These are phyloP conservation scores for Tricholomella constricta DNA, from an alignment of 768 basidiomycete species.

Conservation along the genomic window DNA sequence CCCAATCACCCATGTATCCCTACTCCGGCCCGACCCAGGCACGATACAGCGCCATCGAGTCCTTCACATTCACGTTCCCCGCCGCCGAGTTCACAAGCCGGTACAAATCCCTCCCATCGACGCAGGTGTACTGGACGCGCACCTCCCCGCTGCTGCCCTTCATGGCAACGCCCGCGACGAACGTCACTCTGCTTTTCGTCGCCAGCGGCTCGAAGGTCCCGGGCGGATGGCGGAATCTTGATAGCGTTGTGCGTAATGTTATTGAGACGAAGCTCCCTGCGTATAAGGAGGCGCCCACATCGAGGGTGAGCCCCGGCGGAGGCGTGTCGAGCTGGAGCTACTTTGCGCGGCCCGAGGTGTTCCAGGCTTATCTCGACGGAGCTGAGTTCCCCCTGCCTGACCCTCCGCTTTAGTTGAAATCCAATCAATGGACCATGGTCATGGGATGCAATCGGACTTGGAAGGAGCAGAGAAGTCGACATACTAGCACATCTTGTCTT, in stretches of 20 bases:
- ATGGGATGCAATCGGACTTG: too few species aligned
- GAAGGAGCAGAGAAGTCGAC: too few species aligned
- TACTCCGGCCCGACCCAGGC: constrained; percentile 17
- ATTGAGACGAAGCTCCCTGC: constrained; percentile 9
- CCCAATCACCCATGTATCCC: constrained; percentile 13
- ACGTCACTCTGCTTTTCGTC: constrained; percentile 8
- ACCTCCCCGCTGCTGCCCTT: constrained; percentile 15
- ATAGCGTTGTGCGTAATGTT: constrained; percentile 5
- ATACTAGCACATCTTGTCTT: background rate
- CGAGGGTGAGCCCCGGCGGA: constrained; percentile 1
- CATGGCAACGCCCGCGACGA: constrained; percentile 14
- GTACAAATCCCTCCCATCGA: constrained; percentile 9
- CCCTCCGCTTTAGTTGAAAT: background rate
- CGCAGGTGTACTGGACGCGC: constrained; percentile 17
- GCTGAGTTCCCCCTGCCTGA: constrained; percentile 20
- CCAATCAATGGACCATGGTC: background rate
- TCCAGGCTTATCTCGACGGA: constrained; percentile 19
- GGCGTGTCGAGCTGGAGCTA: constrained; percentile 20
- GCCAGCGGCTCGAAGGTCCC: constrained; percentile 11
- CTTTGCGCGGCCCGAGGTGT: constrained; percentile 20
- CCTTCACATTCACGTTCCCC: constrained; percentile 19
- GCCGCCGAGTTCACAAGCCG: constrained; percentile 3
- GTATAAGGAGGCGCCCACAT: constrained; percentile 12
- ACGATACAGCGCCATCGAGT: constrained; percentile 20
- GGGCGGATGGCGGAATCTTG: constrained; percentile 2